Evolutionary conservation across 306 rosid species (phyloP).

Genomic region (Dalbergia cochinchinensis): DNA sequence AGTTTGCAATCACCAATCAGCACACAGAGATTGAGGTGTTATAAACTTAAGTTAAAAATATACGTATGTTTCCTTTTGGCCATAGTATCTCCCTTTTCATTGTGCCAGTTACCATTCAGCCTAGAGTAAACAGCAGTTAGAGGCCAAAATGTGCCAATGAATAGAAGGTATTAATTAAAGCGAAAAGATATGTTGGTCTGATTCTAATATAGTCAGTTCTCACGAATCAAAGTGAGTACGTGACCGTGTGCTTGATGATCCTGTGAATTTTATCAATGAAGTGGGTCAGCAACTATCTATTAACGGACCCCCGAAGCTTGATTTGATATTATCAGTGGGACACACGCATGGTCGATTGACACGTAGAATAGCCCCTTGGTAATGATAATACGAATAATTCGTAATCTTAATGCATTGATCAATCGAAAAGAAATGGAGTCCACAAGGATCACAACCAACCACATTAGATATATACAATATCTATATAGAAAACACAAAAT

Average conservation of each 20-base stretch:
- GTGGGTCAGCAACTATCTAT: constrained; percentile 56
- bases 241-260: constrained; percentile 50
- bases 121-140: constrained; percentile 2
- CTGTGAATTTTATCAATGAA: constrained; percentile 64
- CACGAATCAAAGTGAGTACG: constrained; percentile 45
- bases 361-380: constrained; percentile 25
- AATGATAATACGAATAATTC: constrained; percentile 41
- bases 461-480: neutral
- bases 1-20: too few relatives aligned
- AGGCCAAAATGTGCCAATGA: constrained; percentile 29
- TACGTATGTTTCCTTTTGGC: constrained; percentile 32
- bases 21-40: too few relatives aligned
- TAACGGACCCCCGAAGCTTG: constrained; percentile 55
- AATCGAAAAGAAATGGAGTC: constrained; percentile 15
- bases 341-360: constrained; percentile 45
- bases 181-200: constrained; percentile 48
- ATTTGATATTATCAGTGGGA: constrained; percentile 48
- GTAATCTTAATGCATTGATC: constrained; percentile 22
- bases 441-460: constrained; percentile 28
- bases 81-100: constrained; percentile 9
- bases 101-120: constrained; percentile 43
- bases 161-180: constrained; percentile 24
- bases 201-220: constrained; percentile 57
- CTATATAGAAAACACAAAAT: neutral
- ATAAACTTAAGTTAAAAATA: too few relatives aligned